Evolutionary conservation across 2,329 filamentous ascomycete species (phyloP), one percentile per base, ranked within the genome.

Genomic region (Pseudogymnoascus sp.): DNA sequence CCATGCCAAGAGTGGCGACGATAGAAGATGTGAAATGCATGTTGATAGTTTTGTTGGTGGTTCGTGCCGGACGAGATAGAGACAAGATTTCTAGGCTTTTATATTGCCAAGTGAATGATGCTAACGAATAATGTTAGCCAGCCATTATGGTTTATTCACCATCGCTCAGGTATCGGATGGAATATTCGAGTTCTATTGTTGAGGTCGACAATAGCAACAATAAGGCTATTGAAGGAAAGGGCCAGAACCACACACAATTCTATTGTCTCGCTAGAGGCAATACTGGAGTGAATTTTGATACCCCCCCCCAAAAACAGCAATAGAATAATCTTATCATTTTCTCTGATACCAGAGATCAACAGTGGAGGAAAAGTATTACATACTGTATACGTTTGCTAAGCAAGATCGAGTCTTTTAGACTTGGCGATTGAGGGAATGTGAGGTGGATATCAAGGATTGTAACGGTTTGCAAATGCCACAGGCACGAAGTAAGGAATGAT

Each of bases 1-100:
- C 81, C 71, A 92, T 74, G 72, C 84, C 82, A 64, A 83, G 68
- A 69, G 80, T 78, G 71, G 83, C 74, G 66, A 84, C 70, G 68
- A 79, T 73, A 70, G 78, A 72, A 70, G 84, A 84, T 70, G 75
- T 84, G 77, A 79, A 77, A 74, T 77, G 76, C 70, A 75, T 82
- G 69, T 71, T 75, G 70, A 67, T 60, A 16, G 59, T 40, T 60
- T 7, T 60, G 56, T 37, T 60, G 34, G 12, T 40, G 18, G n/a
- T 38, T 60, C 59, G 59, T 60, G 38, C 59, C 59, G 59, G 59
- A 60, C 59, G 59, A 60, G 25, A 60, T 36, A 53, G 46, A 53
- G n/a, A 56, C 50, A 56, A 56, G 50, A 56, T 56, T 56, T 56
- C 50, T 56, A 56, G 50, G 50, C 50, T 56, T 56, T 56, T 56